phyloP scores from a whole-genome alignment of 2,329 filamentous ascomycete genomes.

The Dothideomycetes sp. region DNA sequence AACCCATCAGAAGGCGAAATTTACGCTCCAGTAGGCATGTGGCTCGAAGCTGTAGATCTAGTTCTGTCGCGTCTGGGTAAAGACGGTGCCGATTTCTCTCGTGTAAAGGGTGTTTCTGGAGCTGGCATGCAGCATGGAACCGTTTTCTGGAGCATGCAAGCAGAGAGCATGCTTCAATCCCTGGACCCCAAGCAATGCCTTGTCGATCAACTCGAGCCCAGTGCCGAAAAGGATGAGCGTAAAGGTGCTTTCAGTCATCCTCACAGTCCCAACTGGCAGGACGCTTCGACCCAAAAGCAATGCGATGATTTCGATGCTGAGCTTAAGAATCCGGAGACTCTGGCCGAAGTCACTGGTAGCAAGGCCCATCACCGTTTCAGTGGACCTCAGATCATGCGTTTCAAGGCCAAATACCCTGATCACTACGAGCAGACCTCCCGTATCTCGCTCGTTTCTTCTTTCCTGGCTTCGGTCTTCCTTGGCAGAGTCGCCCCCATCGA shows the following conservation, averaged over 20 bases:
- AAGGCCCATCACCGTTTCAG: conserved; percentile 96
- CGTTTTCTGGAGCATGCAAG: conserved; percentile 76
- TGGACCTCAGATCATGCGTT: conserved; percentile 89
- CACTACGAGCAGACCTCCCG: conserved; percentile 72
- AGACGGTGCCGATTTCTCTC: conserved; percentile 61
- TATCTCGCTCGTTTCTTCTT: conserved; percentile 92
- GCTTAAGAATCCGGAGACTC: conserved; percentile 55
- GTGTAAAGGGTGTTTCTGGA: conserved; percentile 74
- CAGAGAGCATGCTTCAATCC: conserved; percentile 52
- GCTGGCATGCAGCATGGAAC: conserved; percentile 97
- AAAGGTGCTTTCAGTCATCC: conserved; percentile 67
- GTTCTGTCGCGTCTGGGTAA: conserved; percentile 65
- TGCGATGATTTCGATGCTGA: conserved; percentile 77
- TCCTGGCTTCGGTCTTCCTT: conserved; percentile 82
- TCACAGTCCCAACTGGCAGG: conserved; percentile 95
- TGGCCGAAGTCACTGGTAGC: conserved; percentile 79
- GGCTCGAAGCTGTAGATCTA: conserved; percentile 84
- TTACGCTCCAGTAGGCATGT: conserved; percentile 86
- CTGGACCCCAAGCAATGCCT: conserved; percentile 55
- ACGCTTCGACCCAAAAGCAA: conserved; percentile 85
- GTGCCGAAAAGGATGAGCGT: conserved; percentile 27
- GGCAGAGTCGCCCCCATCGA: conserved; percentile 82
- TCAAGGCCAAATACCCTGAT: conserved; percentile 68
- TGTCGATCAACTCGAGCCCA: conserved; percentile 57
- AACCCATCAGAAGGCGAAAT: conserved; percentile 80